These are phyloP conservation scores for Ceratobasidium papillatum DNA, from an alignment of 1,284 basidiomycete genomes.

Conservation along the genomic window DNA sequence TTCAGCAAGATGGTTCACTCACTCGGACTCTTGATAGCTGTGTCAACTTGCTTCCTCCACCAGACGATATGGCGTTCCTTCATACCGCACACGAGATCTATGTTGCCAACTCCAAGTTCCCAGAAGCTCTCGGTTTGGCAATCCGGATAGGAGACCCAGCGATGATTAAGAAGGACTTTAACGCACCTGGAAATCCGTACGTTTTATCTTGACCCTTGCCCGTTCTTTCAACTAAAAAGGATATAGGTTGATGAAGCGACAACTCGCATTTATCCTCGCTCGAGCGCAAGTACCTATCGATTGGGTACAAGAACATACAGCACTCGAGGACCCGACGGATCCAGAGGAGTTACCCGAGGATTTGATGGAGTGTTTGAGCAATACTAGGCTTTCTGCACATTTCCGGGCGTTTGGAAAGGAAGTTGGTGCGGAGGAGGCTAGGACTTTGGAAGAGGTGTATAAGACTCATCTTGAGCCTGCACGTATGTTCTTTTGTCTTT, in stretches of 20 bases:
- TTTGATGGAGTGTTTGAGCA: conserved; percentile 84
- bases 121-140: conserved; percentile 89
- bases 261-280: conserved; percentile 93
- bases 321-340: conserved; percentile 63
- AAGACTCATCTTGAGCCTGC: conserved; percentile 95
- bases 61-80: conserved; percentile 92
- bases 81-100: conserved; percentile 92
- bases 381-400: conserved; percentile 80
- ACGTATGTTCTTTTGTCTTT: conserved; percentile 65
- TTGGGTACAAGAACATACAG: conserved; percentile 85
- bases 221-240: neutral
- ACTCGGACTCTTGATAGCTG: conserved; percentile 63
- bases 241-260: conserved; percentile 87
- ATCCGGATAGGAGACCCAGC: conserved; percentile 86
- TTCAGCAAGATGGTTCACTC: neutral
- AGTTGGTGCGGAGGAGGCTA: conserved; percentile 88
- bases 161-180: conserved; percentile 83
- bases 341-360: conserved; percentile 81
- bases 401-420: conserved; percentile 97
- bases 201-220: conserved; percentile 48
- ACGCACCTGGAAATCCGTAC: conserved; percentile 84
- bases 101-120: conserved; percentile 86
- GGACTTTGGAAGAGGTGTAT: conserved; percentile 96
- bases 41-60: conserved; percentile 90
- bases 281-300: conserved; percentile 91